These are phyloP conservation scores for Gloeophyllum trabeum DNA, from an alignment of 768 basidiomycete genomes.

Conservation along the genomic window DNA sequence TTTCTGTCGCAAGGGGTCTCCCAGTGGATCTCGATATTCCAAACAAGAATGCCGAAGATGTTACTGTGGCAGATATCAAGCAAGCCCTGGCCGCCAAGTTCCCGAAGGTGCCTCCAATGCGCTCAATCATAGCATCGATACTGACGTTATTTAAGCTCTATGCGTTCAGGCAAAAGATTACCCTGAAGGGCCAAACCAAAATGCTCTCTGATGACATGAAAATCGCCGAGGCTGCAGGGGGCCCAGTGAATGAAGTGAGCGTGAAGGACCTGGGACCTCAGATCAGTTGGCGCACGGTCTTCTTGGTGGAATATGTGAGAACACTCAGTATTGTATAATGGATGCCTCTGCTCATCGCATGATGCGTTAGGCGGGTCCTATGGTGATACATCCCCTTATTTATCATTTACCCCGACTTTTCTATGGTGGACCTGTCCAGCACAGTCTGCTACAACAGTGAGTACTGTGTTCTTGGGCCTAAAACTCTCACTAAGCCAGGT, in stretches of 20 bases:
- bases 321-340: neutral
- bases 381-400: slow-evolving; percentile 80
- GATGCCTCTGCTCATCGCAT: neutral
- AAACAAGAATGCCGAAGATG: too few relatives aligned
- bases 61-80: slow-evolving; percentile 66
- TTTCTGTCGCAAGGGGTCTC: slow-evolving; percentile 35
- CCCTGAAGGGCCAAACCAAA: slow-evolving; percentile 49
- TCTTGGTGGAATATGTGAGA: slow-evolving; percentile 90
- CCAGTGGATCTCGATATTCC: slow-evolving; percentile 39
- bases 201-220: slow-evolving; percentile 52
- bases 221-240: slow-evolving; percentile 44
- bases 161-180: slow-evolving; percentile 60
- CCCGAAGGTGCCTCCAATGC: slow-evolving; percentile 29
- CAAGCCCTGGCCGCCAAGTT: slow-evolving; percentile 41
- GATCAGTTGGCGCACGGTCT: slow-evolving; percentile 81
- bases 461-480: slow-evolving; percentile 7
- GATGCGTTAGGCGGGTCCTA: slow-evolving; percentile 58
- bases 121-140: slow-evolving; percentile 2
- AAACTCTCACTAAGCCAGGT: neutral
- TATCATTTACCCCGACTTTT: slow-evolving; percentile 61
- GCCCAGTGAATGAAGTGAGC: slow-evolving; percentile 50
- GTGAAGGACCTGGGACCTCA: slow-evolving; percentile 92
- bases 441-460: slow-evolving; percentile 71
- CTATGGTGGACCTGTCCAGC: slow-evolving; percentile 60
- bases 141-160: slow-evolving; percentile 40